Conservation (phyloP, 768 basidiomycete species). For the Filobasidium wieringae region DNA sequence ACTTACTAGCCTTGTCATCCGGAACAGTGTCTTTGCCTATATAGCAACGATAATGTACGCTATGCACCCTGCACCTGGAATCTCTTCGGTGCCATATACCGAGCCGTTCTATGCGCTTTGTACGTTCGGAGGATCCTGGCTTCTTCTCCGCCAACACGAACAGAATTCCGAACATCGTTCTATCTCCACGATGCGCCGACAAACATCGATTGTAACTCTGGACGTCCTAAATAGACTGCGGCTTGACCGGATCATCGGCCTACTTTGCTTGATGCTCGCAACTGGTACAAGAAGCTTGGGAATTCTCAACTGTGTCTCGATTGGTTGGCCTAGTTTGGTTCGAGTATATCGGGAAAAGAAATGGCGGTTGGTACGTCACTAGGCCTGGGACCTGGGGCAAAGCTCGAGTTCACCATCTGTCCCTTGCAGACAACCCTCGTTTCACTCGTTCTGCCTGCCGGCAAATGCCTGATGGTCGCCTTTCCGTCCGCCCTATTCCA, state of each 20-base stretch:
- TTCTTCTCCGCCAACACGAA: slow-evolving; percentile 5
- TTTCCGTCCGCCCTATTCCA: slow-evolving; percentile 66
- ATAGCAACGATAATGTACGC: slow-evolving; percentile 58
- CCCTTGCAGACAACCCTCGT: not conserved
- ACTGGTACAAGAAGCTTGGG: slow-evolving; percentile 30
- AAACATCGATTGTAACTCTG: too few relatives aligned
- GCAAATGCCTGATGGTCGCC: slow-evolving; percentile 46
- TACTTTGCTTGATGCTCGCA: slow-evolving; percentile 19
- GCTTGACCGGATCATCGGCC: slow-evolving; percentile 13
- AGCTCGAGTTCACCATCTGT: not conserved
- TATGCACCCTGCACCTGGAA: slow-evolving; percentile 66
- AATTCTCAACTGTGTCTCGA: slow-evolving; percentile 19
- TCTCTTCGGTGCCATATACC: slow-evolving; percentile 58
- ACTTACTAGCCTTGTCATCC: slow-evolving; percentile 51
- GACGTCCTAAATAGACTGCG: too few relatives aligned
- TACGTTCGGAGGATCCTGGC: slow-evolving; percentile 54
- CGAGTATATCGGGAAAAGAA: not conserved
- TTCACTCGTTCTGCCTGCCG: slow-evolving; percentile 37
- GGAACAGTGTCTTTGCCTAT: slow-evolving; percentile 50
- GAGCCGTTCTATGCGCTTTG: slow-evolving; percentile 79
- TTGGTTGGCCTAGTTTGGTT: slow-evolving; percentile 16
- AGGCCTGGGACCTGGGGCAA: not conserved
- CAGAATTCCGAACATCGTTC: not conserved
- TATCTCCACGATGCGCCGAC: slow-evolving; percentile 1
- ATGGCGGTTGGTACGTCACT: not conserved